These are phyloP conservation scores for Canna indica DNA, from an alignment of 176 grass and related monocot species.

Conservation along the genomic window DNA sequence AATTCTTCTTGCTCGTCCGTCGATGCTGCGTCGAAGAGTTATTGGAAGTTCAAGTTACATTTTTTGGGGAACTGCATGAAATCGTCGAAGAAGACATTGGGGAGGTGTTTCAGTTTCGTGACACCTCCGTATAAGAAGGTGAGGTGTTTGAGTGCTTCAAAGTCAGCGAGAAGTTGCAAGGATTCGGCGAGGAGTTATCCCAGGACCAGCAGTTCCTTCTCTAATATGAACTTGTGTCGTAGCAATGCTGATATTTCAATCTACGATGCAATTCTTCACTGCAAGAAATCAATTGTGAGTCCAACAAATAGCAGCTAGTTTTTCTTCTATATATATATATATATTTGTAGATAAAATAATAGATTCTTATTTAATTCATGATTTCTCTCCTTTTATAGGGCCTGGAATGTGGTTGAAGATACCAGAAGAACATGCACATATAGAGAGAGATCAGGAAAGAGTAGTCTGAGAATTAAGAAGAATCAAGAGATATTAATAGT, in stretches of 20 bases:
- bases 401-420: too few relatives aligned
- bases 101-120: slow-evolving; percentile 8
- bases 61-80: not conserved
- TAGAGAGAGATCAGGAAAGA: too few relatives aligned
- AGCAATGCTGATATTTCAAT: slow-evolving; percentile 4
- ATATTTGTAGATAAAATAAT: not conserved
- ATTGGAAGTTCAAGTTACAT: not conserved
- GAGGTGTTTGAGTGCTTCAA: not conserved
- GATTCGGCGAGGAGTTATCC: not conserved
- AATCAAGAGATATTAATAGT: too few relatives aligned
- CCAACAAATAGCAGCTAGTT: not conserved
- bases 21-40: not conserved
- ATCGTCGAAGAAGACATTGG: not conserved
- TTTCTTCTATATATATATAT: not conserved
- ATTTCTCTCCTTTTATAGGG: not conserved
- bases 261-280: slow-evolving; percentile 12
- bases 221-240: slow-evolving; percentile 2
- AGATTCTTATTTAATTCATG: not conserved
- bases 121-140: not conserved
- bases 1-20: not conserved
- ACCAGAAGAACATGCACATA: too few relatives aligned
- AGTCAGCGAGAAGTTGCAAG: not conserved
- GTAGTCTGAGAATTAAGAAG: too few relatives aligned
- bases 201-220: not conserved
- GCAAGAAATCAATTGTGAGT: slow-evolving; percentile 16